Conservation (phyloP, 2,329 filamentous ascomycete species). For the Cordyceps fumosorosea region DNA sequence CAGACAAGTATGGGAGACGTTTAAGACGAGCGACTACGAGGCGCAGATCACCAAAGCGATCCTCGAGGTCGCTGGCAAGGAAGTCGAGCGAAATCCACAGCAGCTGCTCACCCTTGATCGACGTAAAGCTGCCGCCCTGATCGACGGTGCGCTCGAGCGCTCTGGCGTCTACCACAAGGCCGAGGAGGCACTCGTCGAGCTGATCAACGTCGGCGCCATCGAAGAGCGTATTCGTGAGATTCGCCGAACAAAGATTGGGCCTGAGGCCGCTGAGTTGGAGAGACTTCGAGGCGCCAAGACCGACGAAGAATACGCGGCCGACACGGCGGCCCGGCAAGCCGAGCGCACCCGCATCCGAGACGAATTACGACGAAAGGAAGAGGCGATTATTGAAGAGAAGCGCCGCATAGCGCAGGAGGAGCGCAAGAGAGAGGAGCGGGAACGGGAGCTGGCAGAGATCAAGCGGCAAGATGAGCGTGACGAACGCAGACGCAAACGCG, state of each 20-base stretch:
- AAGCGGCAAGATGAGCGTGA: constrained; percentile 46
- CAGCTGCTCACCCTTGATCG: constrained; percentile 68
- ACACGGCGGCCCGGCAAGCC: constrained; percentile 53
- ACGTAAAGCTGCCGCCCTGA: constrained; percentile 65
- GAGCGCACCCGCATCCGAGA: constrained; percentile 57
- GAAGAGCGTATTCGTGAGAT: constrained; percentile 64
- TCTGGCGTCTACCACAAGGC: constrained; percentile 69
- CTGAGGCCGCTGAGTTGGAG: constrained; percentile 61
- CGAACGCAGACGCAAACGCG: constrained; percentile 41
- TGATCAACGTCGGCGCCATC: constrained; percentile 63
- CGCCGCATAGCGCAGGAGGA: constrained; percentile 51
- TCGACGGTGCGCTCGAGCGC: constrained; percentile 72
- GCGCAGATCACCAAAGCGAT: constrained; percentile 59
- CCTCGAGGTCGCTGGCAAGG: constrained; percentile 62
- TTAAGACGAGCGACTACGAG: constrained; percentile 65
- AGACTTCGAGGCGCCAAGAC: constrained; percentile 60
- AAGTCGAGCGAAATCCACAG: constrained; percentile 68
- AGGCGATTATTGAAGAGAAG: constrained; percentile 56
- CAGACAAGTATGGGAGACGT: constrained; percentile 70
- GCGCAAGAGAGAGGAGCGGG: constrained; percentile 43
- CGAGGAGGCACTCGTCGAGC: constrained; percentile 57
- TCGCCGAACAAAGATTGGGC: constrained; percentile 60
- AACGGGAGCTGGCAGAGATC: constrained; percentile 42
- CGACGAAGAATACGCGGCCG: constrained; percentile 65
- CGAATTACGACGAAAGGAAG: constrained; percentile 52